Percentiles rank a stretch among this genome's conserved stretches.
Conservation (phyloP, 805 yeast species). For the Saccharomycopsis capsularis region DNA sequence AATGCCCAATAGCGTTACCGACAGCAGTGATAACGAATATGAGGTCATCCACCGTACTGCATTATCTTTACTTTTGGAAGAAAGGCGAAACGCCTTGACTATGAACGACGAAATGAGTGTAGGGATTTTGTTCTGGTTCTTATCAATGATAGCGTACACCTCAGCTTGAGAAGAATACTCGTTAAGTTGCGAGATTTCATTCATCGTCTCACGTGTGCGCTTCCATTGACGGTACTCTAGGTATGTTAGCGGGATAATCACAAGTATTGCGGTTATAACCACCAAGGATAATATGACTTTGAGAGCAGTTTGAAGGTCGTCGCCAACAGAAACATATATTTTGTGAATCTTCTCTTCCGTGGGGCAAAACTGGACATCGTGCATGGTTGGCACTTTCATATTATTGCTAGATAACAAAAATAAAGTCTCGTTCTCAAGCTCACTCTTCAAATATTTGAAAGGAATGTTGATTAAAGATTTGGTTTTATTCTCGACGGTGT, state of each 20-base stretch:
- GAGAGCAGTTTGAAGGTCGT: slow-evolving; percentile 31
- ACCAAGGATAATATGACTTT: slow-evolving; percentile 35
- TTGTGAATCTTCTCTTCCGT: slow-evolving; percentile 33
- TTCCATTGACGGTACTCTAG: slow-evolving; percentile 44
- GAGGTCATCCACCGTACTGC: slow-evolving; percentile 33
- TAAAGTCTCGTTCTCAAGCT: slow-evolving; percentile 30
- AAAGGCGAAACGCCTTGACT: not conserved
- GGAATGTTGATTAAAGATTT: slow-evolving; percentile 50
- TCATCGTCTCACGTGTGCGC: slow-evolving; percentile 33
- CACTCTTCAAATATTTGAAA: slow-evolving; percentile 33
- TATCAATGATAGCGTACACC: slow-evolving; percentile 19
- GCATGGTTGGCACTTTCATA: slow-evolving; percentile 37
- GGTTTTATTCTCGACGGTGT: slow-evolving; percentile 53
- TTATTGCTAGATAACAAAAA: slow-evolving; percentile 18
- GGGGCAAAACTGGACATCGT: slow-evolving; percentile 29
- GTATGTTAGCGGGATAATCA: slow-evolving; percentile 38
- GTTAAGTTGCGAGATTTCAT: slow-evolving; percentile 18
- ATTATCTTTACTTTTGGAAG: slow-evolving; percentile 1
- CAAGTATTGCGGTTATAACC: slow-evolving; percentile 35
- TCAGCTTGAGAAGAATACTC: not conserved
- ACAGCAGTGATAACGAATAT: slow-evolving; percentile 45
- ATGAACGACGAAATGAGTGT: slow-evolving; percentile 17
- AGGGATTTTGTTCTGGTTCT: slow-evolving; percentile 7
- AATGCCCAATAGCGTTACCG: slow-evolving; percentile 43
- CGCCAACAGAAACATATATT: slow-evolving; percentile 30